Percentiles rank a stretch among this genome's conserved stretches.
Evolutionary conservation across 805 yeast genomes (phyloP).

Genomic region (Candida pseudofarinosa): DNA sequence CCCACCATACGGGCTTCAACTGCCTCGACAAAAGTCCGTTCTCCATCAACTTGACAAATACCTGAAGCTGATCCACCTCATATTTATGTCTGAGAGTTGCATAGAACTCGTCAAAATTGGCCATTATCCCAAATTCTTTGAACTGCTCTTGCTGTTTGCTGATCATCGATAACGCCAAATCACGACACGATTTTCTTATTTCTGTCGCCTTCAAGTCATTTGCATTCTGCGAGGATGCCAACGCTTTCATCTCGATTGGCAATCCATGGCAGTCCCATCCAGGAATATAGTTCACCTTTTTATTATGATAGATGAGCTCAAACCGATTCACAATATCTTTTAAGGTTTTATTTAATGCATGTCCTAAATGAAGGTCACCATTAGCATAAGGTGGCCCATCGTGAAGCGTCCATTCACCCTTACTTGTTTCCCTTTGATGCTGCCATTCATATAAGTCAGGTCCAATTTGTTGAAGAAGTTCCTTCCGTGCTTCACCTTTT

Average conservation of each 20-base stretch:
- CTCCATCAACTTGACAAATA: constrained; percentile 63
- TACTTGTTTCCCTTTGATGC: constrained; percentile 18
- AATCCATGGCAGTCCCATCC: constrained; percentile 99
- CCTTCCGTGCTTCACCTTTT: constrained; percentile 33
- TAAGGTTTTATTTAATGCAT: constrained; percentile 82
- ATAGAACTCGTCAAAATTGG: constrained; percentile 75
- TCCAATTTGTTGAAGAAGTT: constrained; percentile 49
- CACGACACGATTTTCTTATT: constrained; percentile 60
- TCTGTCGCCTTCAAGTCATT: constrained; percentile 41
- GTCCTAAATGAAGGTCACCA: constrained; percentile 89
- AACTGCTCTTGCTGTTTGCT: constrained; percentile 62
- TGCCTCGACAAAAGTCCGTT: constrained; percentile 74
- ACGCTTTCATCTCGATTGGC: constrained; percentile 89
- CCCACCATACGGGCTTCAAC: constrained; percentile 96
- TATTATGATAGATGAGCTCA: constrained; percentile 55
- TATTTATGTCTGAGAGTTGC: constrained; percentile 66
- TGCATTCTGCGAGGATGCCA: constrained; percentile 19
- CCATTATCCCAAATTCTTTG: constrained; percentile 69
- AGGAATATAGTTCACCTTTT: constrained; percentile 68
- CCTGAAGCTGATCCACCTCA: constrained; percentile 69
- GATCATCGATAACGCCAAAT: constrained; percentile 68
- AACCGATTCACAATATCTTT: constrained; percentile 82
- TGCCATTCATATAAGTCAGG: constrained; percentile 65
- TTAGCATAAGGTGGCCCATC: constrained; percentile 99
- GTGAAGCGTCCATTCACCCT: constrained; percentile 61